Evolutionary conservation across 768 basidiomycete species (phyloP).

Genomic region (Hericium coralloides): DNA sequence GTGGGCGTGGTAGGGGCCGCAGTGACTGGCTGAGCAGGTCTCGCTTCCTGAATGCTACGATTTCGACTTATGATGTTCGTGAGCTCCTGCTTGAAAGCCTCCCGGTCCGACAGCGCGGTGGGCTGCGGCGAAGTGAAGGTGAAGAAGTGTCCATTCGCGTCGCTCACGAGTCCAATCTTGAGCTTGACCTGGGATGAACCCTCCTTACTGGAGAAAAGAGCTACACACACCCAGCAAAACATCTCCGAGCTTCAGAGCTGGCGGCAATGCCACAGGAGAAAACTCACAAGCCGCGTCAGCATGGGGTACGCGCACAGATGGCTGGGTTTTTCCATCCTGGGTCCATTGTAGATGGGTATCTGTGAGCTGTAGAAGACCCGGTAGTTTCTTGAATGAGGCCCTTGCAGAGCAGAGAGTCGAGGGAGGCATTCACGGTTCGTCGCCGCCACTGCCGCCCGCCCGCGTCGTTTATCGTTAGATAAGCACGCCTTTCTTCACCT

Average conservation of each 20-base stretch:
- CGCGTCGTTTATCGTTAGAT: not conserved
- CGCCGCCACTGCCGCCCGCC: not conserved
- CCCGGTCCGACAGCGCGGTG: conserved; percentile 61
- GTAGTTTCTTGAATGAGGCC: conserved; percentile 78
- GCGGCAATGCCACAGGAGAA: conserved; percentile 12
- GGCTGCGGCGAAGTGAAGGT: conserved; percentile 64
- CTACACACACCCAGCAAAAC: conserved; percentile 24
- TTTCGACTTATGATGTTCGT: conserved; percentile 72
- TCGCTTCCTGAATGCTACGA: conserved; percentile 25
- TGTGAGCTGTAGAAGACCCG: conserved; percentile 69
- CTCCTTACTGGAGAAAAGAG: conserved; percentile 81
- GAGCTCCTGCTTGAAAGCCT: conserved; percentile 74
- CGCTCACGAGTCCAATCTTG: conserved; percentile 59
- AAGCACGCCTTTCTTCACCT: not conserved
- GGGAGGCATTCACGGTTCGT: conserved; percentile 10
- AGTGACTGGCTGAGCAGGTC: conserved; percentile 11
- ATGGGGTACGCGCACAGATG: conserved; percentile 55
- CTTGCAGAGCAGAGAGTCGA: conserved; percentile 38
- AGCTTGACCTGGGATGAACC: conserved; percentile 72
- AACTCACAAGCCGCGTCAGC: conserved; percentile 47
- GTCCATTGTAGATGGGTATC: conserved; percentile 72
- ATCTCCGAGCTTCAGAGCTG: not conserved
- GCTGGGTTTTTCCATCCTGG: conserved; percentile 56
- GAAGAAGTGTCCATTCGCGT: conserved; percentile 76
- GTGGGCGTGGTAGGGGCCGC: conserved; percentile 11